Base-by-base conservation (phyloP, 352 stramenopile species). In the Phytophthora vignae region DNA sequence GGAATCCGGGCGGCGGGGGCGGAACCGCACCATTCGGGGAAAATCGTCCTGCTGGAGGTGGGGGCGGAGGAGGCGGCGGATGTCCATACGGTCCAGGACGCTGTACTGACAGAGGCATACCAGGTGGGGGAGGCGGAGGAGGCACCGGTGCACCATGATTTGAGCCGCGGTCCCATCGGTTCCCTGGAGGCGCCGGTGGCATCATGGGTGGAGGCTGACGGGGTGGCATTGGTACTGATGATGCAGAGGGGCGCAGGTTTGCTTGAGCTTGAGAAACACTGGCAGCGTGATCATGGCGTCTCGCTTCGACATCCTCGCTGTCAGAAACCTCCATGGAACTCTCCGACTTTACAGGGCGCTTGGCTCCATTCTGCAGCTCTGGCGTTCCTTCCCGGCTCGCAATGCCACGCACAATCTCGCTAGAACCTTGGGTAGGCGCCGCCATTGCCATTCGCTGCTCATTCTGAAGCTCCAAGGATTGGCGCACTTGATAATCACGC, bases 261-360 rank as follows among this genome's bases (percentile, higher is more conserved):
- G 42, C 14, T n/a, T 52, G 54, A 48, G 3, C 56, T 58, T 60
- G 55, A 44, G 55, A 3, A 29, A 14, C 15, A n/a, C 19, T 19
- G 44, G n/a, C 8, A 52, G n/a, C 25, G 46, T 27, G 17, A 4
- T 38, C 29, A 19, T 12, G 49, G 27, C 29, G 36, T 40, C 48
- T 65, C 7, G 60, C 58, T 38, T 33, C 60, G 14, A 42, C 22
- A 19, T 87, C 81, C 44, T 90, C 82, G 15, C 56, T 79, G 55
- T 92, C 87, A 22, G 82, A 92, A 48, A 92, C 60, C 36, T 92
- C 87, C 87, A 92, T 94, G 2, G 84, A 87, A 29, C 83, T 90
- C 55, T 94, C 84, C 19, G 80, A 85, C 48, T 84, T 78, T 0
- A 74, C 44, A 25, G 52, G 71, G 0, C 19, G 71, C 27, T 58